Evolutionary conservation across 2,329 filamentous ascomycete species (phyloP), one percentile per base, ranked within the genome.

Genomic region (Chaetomium globosum): DNA sequence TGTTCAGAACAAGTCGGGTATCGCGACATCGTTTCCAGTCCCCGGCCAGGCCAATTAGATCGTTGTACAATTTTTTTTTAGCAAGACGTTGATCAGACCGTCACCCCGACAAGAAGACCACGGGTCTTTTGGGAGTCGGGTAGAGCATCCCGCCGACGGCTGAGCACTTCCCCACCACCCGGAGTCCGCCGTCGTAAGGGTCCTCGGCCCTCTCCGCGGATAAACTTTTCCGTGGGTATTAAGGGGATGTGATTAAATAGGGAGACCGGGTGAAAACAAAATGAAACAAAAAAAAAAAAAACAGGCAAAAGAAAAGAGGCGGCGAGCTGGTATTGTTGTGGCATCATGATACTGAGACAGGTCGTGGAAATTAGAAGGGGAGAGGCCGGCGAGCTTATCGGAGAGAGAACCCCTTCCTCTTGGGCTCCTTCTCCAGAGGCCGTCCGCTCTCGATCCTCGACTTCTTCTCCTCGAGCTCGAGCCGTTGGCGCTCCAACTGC

Each of bases 391-490:
- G 59, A 16, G 72, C 72, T 88, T 94, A 96, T 81, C 95, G 93
- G 78, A 99, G 91, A 71, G 95, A 99, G 87, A 99, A 99, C 67
- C 94, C 94, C 91, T 98, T 98, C 82, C 93, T 91, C 90, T 97
- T 97, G 82, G 89, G 89, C 85, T 98, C 94, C 83, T 98, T 93
- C 83, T 98, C 95, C 82, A 98, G 82, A 70, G 95, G 95, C 78
- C 95, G 87, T 76, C 95, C 95, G 77, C 90, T 97, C 81, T 99
- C 95, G 82, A 99, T 85, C 75, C 95, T 89, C 71, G 87, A 80
- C 85, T 99, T 99, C 91, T 98, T 99, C 83, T 99, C 95, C 79
- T 99, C 95, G 76, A 99, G 87, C 80, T 99, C 95, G 78, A 87
- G 80, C 78, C 93, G 89, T 84, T 98, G 94, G 77, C 93, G 89